Conservation (phyloP, 768 basidiomycete genomes). For the Leccinum disarticulatum region DNA sequence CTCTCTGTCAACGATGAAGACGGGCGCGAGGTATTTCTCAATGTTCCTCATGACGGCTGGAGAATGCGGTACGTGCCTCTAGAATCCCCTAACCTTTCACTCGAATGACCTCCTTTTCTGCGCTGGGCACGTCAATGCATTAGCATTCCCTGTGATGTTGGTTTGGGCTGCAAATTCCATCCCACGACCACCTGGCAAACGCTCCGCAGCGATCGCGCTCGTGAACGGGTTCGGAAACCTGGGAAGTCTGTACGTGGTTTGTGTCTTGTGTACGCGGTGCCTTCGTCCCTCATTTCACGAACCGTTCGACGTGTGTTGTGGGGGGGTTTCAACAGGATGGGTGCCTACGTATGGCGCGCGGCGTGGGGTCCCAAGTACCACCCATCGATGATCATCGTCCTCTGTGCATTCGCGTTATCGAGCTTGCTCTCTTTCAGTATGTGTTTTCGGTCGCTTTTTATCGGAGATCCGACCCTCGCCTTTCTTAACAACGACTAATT, state of each 20-base stretch:
- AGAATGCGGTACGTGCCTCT: constrained; percentile 36
- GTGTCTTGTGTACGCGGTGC: background rate
- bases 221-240: constrained; percentile 62
- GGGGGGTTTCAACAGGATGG: constrained; percentile 40
- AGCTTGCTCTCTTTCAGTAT: constrained; percentile 37
- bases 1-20: constrained; percentile 49
- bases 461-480: background rate
- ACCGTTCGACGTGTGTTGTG: background rate
- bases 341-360: constrained; percentile 61
- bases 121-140: background rate
- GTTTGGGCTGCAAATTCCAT: constrained; percentile 65
- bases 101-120: background rate
- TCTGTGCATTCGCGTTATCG: constrained; percentile 34
- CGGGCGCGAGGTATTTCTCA: constrained; percentile 54
- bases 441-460: background rate
- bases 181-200: constrained; percentile 54
- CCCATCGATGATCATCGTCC: constrained; percentile 55
- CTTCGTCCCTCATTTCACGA: background rate
- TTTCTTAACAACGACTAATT: background rate
- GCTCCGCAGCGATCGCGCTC: constrained; percentile 57
- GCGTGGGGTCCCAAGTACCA: constrained; percentile 63
- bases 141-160: constrained; percentile 45
- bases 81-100: background rate
- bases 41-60: constrained; percentile 49
- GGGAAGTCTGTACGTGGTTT: constrained; percentile 49